Evolutionary conservation across 208 protist species (phyloP).

Genomic region (Trypanosoma congolense): DNA sequence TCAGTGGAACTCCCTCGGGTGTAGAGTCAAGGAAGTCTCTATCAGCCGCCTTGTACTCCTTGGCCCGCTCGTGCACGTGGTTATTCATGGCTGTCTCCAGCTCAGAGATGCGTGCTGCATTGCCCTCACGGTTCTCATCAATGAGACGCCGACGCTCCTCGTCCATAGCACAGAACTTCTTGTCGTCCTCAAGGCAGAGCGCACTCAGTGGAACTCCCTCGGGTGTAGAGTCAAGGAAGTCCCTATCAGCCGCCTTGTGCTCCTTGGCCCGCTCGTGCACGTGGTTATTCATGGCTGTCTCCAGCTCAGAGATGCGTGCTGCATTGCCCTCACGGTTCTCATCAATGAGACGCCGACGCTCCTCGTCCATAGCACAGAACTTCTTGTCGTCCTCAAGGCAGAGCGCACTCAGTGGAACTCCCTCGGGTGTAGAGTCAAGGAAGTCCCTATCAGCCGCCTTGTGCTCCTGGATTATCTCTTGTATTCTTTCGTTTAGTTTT

Average conservation of each 20-base stretch:
- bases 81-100: slow-evolving; percentile 66
- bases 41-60: slow-evolving; percentile 54
- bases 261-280: slow-evolving; percentile 21
- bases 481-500: slow-evolving; percentile 30
- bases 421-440: slow-evolving; percentile 3
- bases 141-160: slow-evolving; percentile 38
- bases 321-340: slow-evolving; percentile 22
- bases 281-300: slow-evolving; percentile 21
- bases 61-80: slow-evolving; percentile 27
- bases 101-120: slow-evolving; percentile 20
- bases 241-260: slow-evolving; percentile 42
- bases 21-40: slow-evolving; percentile 69
- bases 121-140: slow-evolving; percentile 17
- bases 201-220: slow-evolving; percentile 60
- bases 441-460: slow-evolving; percentile 15
- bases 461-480: slow-evolving; percentile 31
- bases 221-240: slow-evolving; percentile 41
- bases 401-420: slow-evolving; percentile 2
- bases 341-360: slow-evolving; percentile 36
- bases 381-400: slow-evolving; percentile 48
- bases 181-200: slow-evolving; percentile 63
- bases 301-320: slow-evolving; percentile 19
- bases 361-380: slow-evolving; percentile 51
- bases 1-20: slow-evolving; percentile 77
- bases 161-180: slow-evolving; percentile 54